Evolutionary conservation across 257 asterid species (phyloP), one percentile per base, ranked within the genome.

Genomic region (Agastache rugosa): DNA sequence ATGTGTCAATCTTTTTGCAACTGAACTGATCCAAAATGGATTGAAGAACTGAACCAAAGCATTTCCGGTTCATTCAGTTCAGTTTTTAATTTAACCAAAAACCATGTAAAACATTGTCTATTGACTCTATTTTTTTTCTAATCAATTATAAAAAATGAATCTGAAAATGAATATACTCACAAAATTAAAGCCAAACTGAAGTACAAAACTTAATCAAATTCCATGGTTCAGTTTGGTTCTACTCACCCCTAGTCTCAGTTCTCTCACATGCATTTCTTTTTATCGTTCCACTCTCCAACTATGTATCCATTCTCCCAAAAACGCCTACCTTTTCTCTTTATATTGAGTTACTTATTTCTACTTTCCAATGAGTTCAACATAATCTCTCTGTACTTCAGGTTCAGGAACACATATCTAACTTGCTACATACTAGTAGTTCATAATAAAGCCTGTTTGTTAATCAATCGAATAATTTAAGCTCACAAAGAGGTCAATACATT

Each of bases 351-450:
- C 54, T 23, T 42, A 44, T n/a, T 68, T 14, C 65, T 60, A 61
- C 45, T 44, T 59, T 23, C 35, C 22, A 67, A 45, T 20, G 34
- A 45, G 67, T n/a, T 42, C 11, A 11, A 76, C 42, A 76, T 2
- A 16, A 11, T 45, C 19, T 61, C 55, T 25, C 39, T 48, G 23
- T 16, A 16, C 19, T 51, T 54, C 44, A 41, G 25, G 44, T 51
- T 54, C 44, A 41, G 25, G 44, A 17, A 12, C 54, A 9, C 47
- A 45, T 22, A 9, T 67, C 75, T 66, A 29, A 59, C 42, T 22
- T 66, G 64, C 39, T 8, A 47, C 4, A 56, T 5, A 31, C 15
- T 68, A 45, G n/a, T 41, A 27, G 41, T 63, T 81, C 81, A 68
- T n/a, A 10, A 53, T 34, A 60, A 70, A 73, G 69, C 72, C 71